A percentile compares a stretch with the other conserved stretches of the same genome.
Conservation (phyloP, 2,329 filamentous ascomycete species). For the Beauveria sp. region DNA sequence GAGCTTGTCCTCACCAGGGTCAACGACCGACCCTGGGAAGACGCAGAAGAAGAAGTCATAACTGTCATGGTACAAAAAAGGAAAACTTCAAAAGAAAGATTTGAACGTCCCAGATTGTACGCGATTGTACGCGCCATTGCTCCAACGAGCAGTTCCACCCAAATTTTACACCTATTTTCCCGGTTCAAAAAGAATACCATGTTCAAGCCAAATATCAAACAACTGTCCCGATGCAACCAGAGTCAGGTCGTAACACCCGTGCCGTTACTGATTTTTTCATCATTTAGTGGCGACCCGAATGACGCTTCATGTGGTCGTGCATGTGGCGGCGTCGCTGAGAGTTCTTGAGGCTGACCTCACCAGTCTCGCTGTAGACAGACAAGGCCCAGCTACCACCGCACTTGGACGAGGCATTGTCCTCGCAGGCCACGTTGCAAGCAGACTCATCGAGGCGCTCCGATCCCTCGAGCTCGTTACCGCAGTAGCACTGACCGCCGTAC, state of each 20-base stretch:
- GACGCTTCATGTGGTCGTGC: slow-evolving; percentile 28
- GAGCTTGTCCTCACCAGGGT: neutral
- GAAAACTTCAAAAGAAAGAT: neutral
- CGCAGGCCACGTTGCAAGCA: slow-evolving; percentile 40
- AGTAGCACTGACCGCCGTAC: slow-evolving; percentile 47
- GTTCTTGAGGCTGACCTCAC: slow-evolving; percentile 20
- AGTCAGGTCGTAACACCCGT: neutral
- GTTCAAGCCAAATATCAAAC: neutral
- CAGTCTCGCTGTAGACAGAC: slow-evolving; percentile 35
- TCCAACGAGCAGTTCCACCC: neutral
- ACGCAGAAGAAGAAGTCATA: slow-evolving; percentile 9
- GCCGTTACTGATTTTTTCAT: too few species aligned
- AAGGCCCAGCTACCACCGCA: slow-evolving; percentile 44
- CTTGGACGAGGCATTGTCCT: slow-evolving; percentile 36
- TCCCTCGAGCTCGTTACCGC: slow-evolving; percentile 28
- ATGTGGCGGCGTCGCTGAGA: slow-evolving; percentile 28
- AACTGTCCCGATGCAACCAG: neutral
- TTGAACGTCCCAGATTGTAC: neutral
- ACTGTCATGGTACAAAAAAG: slow-evolving; percentile 4
- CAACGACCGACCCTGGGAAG: neutral
- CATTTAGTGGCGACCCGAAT: slow-evolving; percentile 20
- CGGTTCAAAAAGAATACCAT: neutral
- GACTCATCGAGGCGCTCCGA: slow-evolving; percentile 35
- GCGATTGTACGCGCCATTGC: neutral
- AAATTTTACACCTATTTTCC: neutral